These are phyloP conservation scores for Pleurotus tuber-regium DNA, from an alignment of 768 basidiomycete species.

Conservation along the genomic window DNA sequence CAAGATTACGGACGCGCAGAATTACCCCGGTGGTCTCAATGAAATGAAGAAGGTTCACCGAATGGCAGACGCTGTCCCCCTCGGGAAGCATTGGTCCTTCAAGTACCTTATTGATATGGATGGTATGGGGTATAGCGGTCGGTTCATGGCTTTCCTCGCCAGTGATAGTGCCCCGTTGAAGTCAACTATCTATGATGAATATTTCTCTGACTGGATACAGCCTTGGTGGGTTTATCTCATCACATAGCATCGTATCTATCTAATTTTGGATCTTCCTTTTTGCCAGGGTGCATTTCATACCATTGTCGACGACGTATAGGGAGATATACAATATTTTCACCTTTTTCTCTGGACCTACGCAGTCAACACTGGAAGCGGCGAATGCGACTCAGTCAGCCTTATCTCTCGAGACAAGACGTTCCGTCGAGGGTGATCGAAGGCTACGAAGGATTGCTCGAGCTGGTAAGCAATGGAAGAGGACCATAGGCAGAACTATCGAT, in stretches of 20 bases:
- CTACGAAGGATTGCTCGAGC: constrained; percentile 83
- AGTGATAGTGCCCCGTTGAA: constrained; percentile 91
- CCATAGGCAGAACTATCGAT: constrained; percentile 77
- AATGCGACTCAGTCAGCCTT: constrained; percentile 44
- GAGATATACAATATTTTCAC: constrained; percentile 94
- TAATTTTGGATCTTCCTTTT: constrained; percentile 6
- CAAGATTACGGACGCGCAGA: constrained; percentile 62
- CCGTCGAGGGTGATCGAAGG: constrained; percentile 65
- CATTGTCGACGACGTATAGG: constrained; percentile 78
- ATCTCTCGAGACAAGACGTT: constrained; percentile 31
- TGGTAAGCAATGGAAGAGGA: constrained; percentile 91
- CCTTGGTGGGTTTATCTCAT: constrained; percentile 53
- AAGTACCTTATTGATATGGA: constrained; percentile 93
- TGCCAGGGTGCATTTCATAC: constrained; percentile 90
- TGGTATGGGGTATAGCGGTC: constrained; percentile 92
- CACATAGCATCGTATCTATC: not conserved
- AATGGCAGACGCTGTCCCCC: constrained; percentile 71
- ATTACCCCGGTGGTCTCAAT: constrained; percentile 74
- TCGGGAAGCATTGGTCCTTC: constrained; percentile 89
- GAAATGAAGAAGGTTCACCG: constrained; percentile 64
- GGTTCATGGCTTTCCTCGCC: constrained; percentile 81
- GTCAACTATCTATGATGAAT: constrained; percentile 89
- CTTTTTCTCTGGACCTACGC: constrained; percentile 86
- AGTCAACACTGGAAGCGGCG: constrained; percentile 49
- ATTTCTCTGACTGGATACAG: constrained; percentile 87